Percentiles rank a stretch among this genome's conserved stretches.
These are phyloP conservation scores for Ettlia oleoabundans DNA, from an alignment of 139 green algal genomes.

Conservation along the genomic window DNA sequence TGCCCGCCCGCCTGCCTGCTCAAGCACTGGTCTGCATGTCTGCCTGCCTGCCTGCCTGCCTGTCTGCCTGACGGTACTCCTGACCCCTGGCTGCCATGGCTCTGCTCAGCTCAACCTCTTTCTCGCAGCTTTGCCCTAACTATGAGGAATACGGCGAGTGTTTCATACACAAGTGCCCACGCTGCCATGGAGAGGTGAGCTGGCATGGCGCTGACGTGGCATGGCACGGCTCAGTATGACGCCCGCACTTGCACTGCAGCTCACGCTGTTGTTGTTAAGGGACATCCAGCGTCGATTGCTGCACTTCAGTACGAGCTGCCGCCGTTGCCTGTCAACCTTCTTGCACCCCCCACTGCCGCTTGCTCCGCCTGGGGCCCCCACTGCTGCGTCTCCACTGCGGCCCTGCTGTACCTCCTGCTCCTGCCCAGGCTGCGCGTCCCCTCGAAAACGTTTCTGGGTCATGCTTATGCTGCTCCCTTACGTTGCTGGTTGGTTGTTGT, in stretches of 20 bases:
- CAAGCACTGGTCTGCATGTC: not conserved
- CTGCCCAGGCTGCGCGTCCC: not conserved
- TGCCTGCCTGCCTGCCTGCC: not conserved
- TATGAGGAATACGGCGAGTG: conserved; percentile 11
- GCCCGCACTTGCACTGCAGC: too few relatives aligned
- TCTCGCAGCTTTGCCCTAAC: not conserved
- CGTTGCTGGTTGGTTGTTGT: too few relatives aligned
- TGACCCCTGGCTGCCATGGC: not conserved
- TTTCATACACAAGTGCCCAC: conserved; percentile 13
- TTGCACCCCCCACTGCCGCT: too few relatives aligned
- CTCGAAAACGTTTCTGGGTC: not conserved
- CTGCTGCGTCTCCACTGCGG: too few relatives aligned
- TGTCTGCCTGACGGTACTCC: not conserved
- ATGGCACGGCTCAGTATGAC: too few relatives aligned
- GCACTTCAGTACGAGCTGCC: too few relatives aligned
- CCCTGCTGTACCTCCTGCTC: not conserved
- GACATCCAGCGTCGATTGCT: too few relatives aligned
- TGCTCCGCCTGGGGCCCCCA: too few relatives aligned
- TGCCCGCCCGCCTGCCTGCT: not conserved
- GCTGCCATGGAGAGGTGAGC: conserved; percentile 23
- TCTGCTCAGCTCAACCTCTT: not conserved
- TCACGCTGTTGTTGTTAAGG: too few relatives aligned
- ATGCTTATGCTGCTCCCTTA: not conserved
- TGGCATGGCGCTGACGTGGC: too few relatives aligned
- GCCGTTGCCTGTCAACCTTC: too few relatives aligned